Evolutionary conservation across 805 yeast species (phyloP).

Genomic region (Candida montana): DNA sequence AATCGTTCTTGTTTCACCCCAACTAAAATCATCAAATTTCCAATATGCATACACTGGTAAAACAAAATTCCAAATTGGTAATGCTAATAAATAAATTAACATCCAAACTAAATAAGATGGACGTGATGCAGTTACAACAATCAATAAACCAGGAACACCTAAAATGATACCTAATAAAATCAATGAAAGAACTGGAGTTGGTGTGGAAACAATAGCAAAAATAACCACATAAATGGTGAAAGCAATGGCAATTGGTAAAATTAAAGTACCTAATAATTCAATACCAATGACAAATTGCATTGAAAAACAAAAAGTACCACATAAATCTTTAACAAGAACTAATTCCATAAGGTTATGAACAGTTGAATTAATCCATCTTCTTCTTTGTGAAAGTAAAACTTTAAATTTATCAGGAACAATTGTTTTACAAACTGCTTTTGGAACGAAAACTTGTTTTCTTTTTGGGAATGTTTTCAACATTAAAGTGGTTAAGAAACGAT

Average conservation of each 20-base stretch:
- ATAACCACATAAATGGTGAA: conserved; percentile 78
- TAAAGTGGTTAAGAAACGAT: conserved; percentile 75
- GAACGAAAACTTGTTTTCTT: conserved; percentile 79
- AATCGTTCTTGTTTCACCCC: conserved; percentile 93
- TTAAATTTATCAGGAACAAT: conserved; percentile 78
- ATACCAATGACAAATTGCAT: conserved; percentile 88
- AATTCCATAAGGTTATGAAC: conserved; percentile 89
- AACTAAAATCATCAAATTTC: conserved; percentile 93
- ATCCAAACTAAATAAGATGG: conserved; percentile 73
- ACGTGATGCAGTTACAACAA: conserved; percentile 75
- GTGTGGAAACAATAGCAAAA: conserved; percentile 60
- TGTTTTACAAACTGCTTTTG: conserved; percentile 90
- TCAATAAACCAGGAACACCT: conserved; percentile 80
- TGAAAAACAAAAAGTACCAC: conserved; percentile 92
- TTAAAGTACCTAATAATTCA: conserved; percentile 82
- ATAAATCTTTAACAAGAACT: conserved; percentile 74
- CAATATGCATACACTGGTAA: conserved; percentile 84
- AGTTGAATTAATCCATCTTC: conserved; percentile 96
- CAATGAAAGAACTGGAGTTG: conserved; percentile 75
- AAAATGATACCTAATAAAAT: conserved; percentile 70
- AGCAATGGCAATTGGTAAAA: conserved; percentile 81
- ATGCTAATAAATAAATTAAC: conserved; percentile 67
- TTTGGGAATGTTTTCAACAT: conserved; percentile 88
- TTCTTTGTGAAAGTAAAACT: conserved; percentile 83
- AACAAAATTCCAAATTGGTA: conserved; percentile 92